phyloP scores from a whole-genome alignment of 352 stramenopile species.

The Globisporangium okanoganense region DNA sequence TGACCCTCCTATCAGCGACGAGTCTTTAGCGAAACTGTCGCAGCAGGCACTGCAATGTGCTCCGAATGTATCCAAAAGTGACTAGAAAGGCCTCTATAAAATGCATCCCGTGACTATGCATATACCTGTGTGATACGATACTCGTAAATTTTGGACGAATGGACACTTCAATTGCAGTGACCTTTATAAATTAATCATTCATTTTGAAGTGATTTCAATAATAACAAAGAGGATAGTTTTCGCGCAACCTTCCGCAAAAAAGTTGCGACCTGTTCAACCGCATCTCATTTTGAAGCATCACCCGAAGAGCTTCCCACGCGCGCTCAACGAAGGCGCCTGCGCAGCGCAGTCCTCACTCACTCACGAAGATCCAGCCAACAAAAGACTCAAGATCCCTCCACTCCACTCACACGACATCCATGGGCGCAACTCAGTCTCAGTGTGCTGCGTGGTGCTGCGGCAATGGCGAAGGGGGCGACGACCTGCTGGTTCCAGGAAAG shows the following conservation, averaged over 20 bases:
- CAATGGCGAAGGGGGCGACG: conserved; percentile 28
- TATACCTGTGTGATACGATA: neutral
- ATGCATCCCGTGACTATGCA: neutral
- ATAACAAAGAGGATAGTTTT: neutral
- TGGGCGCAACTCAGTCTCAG: conserved; percentile 37
- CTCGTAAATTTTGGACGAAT: neutral
- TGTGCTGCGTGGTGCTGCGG: conserved; percentile 47
- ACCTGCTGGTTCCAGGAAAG: conserved; percentile 35
- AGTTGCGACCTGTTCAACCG: neutral
- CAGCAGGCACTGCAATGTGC: neutral
- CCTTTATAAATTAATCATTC: neutral
- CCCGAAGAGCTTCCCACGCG: neutral
- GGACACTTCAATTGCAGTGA: neutral
- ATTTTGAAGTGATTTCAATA: neutral
- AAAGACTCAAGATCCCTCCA: no score
- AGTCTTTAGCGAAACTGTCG: neutral
- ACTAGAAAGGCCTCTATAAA: neutral
- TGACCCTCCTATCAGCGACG: neutral
- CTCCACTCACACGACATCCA: conserved; percentile 10
- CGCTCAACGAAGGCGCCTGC: neutral
- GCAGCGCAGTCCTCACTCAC: neutral
- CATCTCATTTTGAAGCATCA: neutral
- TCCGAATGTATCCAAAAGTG: neutral
- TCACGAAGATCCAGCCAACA: conserved; percentile 1
- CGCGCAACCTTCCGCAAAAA: neutral